These are phyloP conservation scores for Castanea mollissima DNA, from an alignment of 306 rosid genomes.

Conservation along the genomic window DNA sequence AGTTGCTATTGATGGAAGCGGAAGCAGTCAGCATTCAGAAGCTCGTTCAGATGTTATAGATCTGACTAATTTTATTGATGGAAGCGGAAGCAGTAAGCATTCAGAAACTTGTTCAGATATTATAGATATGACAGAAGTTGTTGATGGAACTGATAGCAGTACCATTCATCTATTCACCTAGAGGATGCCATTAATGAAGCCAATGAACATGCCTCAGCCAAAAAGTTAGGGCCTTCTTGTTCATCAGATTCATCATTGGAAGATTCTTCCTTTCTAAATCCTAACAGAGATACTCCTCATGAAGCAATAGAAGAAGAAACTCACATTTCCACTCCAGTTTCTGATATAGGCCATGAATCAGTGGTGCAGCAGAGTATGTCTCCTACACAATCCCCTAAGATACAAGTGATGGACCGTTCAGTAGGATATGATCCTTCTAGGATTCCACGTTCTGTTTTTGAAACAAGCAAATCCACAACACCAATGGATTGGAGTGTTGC, in stretches of 20 bases:
- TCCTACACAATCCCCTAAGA: slow-evolving; percentile 45
- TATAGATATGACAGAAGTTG: not conserved
- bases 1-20: slow-evolving; percentile 12
- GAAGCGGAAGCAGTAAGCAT: slow-evolving; percentile 11
- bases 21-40: slow-evolving; percentile 3
- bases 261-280: slow-evolving; percentile 7
- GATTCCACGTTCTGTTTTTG: slow-evolving; percentile 70
- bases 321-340: slow-evolving; percentile 27
- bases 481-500: slow-evolving; percentile 74
- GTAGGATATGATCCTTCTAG: slow-evolving; percentile 50
- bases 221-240: slow-evolving; percentile 16
- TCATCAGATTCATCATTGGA: slow-evolving; percentile 30
- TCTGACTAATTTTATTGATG: not conserved
- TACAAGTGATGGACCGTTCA: slow-evolving; percentile 71
- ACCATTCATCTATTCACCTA: not conserved
- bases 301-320: slow-evolving; percentile 19
- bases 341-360: slow-evolving; percentile 18
- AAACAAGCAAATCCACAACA: slow-evolving; percentile 26
- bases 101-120: not conserved
- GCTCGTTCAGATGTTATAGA: not conserved
- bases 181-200: slow-evolving; percentile 20
- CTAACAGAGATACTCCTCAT: not conserved
- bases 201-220: slow-evolving; percentile 5
- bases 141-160: slow-evolving; percentile 19
- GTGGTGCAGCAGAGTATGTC: slow-evolving; percentile 15